These are phyloP conservation scores for Aspergillus pseudoviridinutans DNA, from an alignment of 2,329 filamentous ascomycete species.

Conservation along the genomic window DNA sequence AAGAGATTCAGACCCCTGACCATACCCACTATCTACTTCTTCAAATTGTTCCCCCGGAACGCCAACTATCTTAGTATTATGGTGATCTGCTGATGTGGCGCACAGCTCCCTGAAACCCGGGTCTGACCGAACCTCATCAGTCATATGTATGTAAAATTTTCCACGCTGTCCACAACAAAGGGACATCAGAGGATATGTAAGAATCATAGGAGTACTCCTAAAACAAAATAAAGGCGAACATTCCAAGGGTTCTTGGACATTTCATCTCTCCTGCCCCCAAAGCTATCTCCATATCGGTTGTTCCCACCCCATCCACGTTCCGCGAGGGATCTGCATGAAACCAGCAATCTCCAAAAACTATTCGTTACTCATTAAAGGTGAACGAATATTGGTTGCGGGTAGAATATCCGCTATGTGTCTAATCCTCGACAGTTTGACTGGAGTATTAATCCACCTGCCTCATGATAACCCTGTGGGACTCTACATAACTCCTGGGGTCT, in stretches of 20 bases:
- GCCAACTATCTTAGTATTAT: neutral
- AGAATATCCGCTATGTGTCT: neutral
- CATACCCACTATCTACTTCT: neutral
- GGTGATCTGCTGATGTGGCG: conserved; percentile 5
- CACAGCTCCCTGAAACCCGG: neutral
- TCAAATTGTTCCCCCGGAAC: neutral
- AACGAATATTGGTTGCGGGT: neutral
- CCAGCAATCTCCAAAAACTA: neutral
- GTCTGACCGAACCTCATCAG: neutral
- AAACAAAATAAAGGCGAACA: neutral
- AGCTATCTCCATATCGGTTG: neutral
- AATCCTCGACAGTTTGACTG: neutral
- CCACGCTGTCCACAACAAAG: too few species aligned
- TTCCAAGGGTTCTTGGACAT: neutral
- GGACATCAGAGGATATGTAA: neutral
- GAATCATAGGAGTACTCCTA: neutral
- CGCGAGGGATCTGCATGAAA: neutral
- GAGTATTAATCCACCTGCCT: neutral
- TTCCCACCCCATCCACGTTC: neutral
- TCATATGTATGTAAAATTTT: too few species aligned
- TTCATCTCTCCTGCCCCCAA: neutral
- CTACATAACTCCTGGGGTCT: neutral
- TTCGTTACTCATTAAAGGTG: neutral
- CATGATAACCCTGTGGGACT: neutral
- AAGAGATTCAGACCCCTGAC: neutral